Conservation (phyloP, 352 stramenopile genomes). For the Phytophthora citrophthora region DNA sequence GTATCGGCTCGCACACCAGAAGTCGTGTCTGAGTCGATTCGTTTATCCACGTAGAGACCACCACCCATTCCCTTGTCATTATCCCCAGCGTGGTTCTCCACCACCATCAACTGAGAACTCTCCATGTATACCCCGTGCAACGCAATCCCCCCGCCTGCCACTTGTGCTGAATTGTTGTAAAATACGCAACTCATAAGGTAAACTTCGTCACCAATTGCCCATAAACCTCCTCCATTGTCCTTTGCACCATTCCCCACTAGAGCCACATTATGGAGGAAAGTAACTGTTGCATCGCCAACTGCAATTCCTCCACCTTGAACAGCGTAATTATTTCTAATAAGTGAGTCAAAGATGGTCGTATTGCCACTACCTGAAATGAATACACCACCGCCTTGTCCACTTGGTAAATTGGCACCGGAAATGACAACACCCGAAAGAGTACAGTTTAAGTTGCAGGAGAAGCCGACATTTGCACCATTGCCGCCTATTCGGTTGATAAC, state of each 20-base stretch:
- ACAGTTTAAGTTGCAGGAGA: constrained; percentile 32
- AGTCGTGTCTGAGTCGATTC: neutral
- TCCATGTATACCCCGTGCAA: constrained; percentile 15
- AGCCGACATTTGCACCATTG: constrained; percentile 38
- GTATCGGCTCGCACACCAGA: constrained; percentile 15
- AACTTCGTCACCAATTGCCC: constrained; percentile 4
- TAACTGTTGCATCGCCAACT: constrained; percentile 17
- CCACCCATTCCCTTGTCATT: constrained; percentile 34
- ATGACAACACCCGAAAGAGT: constrained; percentile 31
- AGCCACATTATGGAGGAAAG: constrained; percentile 20
- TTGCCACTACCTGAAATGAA: constrained; percentile 38
- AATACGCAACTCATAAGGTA: constrained; percentile 30
- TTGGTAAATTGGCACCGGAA: constrained; percentile 18
- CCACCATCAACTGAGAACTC: constrained; percentile 25
- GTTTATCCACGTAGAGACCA: constrained; percentile 23
- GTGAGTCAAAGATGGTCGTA: constrained; percentile 19
- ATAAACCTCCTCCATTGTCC: constrained; percentile 35
- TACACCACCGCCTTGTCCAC: constrained; percentile 37
- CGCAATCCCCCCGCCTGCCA: constrained; percentile 34
- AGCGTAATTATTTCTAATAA: constrained; percentile 39
- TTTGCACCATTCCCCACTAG: constrained; percentile 36
- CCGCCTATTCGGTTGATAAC: neutral
- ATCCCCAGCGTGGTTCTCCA: constrained; percentile 40
- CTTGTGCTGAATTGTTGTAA: constrained; percentile 51
- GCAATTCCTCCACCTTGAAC: constrained; percentile 40